Conservation (phyloP, 2,329 filamentous ascomycete genomes). For the Lachnellula suecica region DNA sequence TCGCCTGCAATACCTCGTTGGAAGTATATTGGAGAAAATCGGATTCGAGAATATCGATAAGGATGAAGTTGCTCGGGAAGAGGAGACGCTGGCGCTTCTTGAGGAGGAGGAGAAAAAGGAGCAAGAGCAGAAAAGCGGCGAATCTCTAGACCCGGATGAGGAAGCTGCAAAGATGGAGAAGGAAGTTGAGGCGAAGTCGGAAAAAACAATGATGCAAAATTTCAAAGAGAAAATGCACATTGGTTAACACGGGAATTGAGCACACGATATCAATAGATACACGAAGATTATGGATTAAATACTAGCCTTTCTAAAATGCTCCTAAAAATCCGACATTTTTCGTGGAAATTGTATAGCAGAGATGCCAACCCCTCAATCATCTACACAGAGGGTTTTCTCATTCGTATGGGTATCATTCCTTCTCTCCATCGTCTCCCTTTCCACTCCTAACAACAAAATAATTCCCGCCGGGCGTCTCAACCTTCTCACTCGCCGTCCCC, state of each 20-base stretch:
- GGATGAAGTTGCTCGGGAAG: conserved; percentile 45
- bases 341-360: too few relatives aligned
- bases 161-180: conserved; percentile 34
- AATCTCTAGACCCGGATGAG: conserved; percentile 27
- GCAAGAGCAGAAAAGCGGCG: conserved; percentile 27
- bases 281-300: neutral
- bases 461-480: conserved; percentile 28
- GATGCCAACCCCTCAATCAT: too few relatives aligned
- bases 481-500: conserved; percentile 29
- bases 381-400: too few relatives aligned
- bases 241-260: conserved; percentile 4
- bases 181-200: conserved; percentile 25
- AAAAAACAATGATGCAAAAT: conserved; percentile 26
- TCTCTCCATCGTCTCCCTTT: conserved; percentile 16
- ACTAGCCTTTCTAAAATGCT: too few relatives aligned
- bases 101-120: conserved; percentile 43
- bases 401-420: neutral
- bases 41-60: conserved; percentile 57
- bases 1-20: conserved; percentile 67
- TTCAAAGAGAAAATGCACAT: conserved; percentile 25
- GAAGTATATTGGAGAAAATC: conserved; percentile 64
- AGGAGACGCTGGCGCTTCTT: conserved; percentile 41
- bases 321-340: too few relatives aligned
- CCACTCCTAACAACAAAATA: conserved; percentile 37
- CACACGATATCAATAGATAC: neutral